phyloP scores from a whole-genome alignment of 2,329 filamentous ascomycete species.

The Metarhizium anisopliae region DNA sequence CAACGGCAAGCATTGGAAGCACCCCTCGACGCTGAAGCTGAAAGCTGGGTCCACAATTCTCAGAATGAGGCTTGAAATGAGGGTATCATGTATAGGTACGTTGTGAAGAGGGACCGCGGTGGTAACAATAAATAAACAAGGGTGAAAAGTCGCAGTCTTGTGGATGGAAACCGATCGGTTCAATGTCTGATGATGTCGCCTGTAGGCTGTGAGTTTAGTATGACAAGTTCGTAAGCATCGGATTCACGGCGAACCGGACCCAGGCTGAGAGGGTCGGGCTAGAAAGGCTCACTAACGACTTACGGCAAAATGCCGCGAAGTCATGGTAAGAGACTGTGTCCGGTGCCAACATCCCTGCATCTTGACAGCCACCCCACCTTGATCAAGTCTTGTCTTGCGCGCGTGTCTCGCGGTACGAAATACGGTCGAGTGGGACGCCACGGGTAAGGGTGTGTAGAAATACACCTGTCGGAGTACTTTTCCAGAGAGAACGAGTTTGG shows the following conservation, averaged over 20 bases:
- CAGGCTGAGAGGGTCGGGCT: too few relatives aligned
- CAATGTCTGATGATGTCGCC: background rate
- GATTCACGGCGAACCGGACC: background rate
- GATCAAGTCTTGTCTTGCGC: background rate
- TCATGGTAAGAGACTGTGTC: background rate
- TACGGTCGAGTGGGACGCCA: constrained; percentile 1
- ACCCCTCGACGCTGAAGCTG: background rate
- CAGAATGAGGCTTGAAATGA: background rate
- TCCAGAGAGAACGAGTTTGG: background rate
- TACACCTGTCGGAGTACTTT: background rate
- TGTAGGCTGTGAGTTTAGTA: background rate
- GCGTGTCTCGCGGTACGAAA: constrained; percentile 1
- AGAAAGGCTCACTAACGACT: too few relatives aligned
- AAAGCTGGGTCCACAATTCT: background rate
- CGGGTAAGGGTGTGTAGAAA: background rate
- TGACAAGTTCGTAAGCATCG: background rate
- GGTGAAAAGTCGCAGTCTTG: background rate
- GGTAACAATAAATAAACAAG: too few relatives aligned
- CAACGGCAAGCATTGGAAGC: background rate
- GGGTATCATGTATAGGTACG: too few relatives aligned
- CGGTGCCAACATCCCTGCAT: background rate
- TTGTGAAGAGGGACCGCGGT: too few relatives aligned
- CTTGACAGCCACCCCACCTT: background rate
- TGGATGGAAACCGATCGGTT: background rate
- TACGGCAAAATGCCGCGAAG: background rate